Percentiles rank a stretch among this genome's conserved stretches.
Evolutionary conservation across 345 rosid genomes (phyloP).

Genomic region (Eucalyptus pauciflora): DNA sequence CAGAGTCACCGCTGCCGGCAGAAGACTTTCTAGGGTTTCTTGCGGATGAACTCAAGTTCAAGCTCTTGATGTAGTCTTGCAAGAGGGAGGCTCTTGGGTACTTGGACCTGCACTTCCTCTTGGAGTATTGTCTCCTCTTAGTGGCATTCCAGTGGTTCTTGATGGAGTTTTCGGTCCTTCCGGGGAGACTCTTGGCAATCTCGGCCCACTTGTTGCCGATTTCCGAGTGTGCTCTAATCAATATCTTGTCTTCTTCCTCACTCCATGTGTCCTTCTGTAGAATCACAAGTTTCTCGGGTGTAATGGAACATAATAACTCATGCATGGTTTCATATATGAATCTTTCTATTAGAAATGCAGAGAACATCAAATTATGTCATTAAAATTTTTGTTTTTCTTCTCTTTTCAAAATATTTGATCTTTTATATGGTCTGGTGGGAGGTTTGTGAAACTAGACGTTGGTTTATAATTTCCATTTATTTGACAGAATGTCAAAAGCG

Average conservation of each 20-base stretch:
- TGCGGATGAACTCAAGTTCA: slow-evolving; percentile 25
- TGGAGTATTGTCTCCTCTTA: slow-evolving; percentile 79
- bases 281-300: not conserved
- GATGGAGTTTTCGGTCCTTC: slow-evolving; percentile 97
- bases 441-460: not conserved
- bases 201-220: slow-evolving; percentile 99
- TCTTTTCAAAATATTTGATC: not conserved
- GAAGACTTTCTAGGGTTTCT: slow-evolving; percentile 5
- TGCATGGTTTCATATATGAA: not conserved
- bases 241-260: slow-evolving; percentile 78
- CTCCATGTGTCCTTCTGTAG: slow-evolving; percentile 83
- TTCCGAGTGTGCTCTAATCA: slow-evolving; percentile 64
- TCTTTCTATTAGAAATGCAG: not conserved
- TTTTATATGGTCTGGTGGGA: not conserved
- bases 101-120: slow-evolving; percentile 74
- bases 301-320: not conserved
- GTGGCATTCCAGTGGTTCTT: slow-evolving; percentile 99
- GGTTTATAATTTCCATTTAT: not conserved
- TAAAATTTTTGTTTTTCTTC: not conserved
- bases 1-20: not conserved
- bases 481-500: not conserved
- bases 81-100: slow-evolving; percentile 60
- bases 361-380: not conserved
- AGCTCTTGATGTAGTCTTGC: slow-evolving; percentile 89
- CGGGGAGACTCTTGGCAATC: slow-evolving; percentile 83